These are phyloP conservation scores for Gamarada debralockiae DNA, from an alignment of 495 filamentous ascomycete genomes.

Conservation along the genomic window DNA sequence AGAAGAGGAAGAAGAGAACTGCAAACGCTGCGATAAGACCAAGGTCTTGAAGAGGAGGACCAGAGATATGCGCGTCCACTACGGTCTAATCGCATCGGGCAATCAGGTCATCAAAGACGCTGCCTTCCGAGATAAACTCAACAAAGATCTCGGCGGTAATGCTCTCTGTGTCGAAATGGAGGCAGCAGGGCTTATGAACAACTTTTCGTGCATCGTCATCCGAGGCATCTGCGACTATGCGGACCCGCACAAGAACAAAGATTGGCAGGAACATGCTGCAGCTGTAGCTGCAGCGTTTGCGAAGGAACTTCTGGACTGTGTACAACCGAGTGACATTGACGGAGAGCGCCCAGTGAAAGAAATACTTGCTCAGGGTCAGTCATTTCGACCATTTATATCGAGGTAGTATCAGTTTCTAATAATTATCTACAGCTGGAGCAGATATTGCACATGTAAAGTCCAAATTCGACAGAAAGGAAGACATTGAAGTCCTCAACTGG, in stretches of 20 bases:
- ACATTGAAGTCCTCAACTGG: slow-evolving; percentile 33
- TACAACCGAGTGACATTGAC: not conserved
- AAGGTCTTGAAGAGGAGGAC: slow-evolving; percentile 13
- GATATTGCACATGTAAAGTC: too few species aligned
- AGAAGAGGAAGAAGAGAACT: slow-evolving; percentile 3
- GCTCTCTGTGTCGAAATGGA: slow-evolving; percentile 40
- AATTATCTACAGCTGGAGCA: too few species aligned
- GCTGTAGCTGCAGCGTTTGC: not conserved
- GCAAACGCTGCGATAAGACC: not conserved
- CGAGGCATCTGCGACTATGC: too few species aligned
- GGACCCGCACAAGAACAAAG: too few species aligned
- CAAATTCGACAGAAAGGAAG: too few species aligned
- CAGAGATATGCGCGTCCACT: slow-evolving; percentile 25
- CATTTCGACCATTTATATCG: too few species aligned
- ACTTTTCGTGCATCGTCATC: too few species aligned
- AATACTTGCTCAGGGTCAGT: too few species aligned
- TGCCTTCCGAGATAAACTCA: slow-evolving; percentile 8
- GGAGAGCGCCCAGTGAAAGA: too few species aligned
- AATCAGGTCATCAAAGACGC: slow-evolving; percentile 23
- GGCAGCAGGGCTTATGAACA: too few species aligned
- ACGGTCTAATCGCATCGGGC: slow-evolving; percentile 26
- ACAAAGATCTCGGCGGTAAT: not conserved
- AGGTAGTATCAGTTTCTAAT: too few species aligned
- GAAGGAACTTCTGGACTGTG: not conserved
- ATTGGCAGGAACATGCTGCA: too few species aligned